Conservation (phyloP, 2,329 filamentous ascomycete species). For the Xylaria sp. region DNA sequence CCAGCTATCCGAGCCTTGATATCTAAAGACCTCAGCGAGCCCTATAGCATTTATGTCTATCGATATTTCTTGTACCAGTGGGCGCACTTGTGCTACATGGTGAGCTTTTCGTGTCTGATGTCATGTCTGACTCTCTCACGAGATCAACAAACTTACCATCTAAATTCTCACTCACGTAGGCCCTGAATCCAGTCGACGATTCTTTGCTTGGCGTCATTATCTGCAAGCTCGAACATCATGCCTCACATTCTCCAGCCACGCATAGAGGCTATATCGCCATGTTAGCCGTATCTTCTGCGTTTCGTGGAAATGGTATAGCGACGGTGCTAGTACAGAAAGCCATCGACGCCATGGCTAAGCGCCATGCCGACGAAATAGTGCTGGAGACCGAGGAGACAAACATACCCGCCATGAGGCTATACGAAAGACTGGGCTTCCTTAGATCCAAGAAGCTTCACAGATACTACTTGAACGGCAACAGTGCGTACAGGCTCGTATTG, state of each 20-base stretch:
- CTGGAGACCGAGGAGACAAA: conserved; percentile 97
- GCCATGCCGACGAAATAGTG: conserved; percentile 91
- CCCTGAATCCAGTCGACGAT: conserved; percentile 66
- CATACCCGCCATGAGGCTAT: conserved; percentile 86
- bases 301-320: conserved; percentile 86
- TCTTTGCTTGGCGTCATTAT: conserved; percentile 89
- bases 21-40: conserved; percentile 94
- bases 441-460: conserved; percentile 91
- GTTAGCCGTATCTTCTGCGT: conserved; percentile 86
- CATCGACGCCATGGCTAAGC: conserved; percentile 87
- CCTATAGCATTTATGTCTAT: conserved; percentile 99
- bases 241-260: conserved; percentile 77
- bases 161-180: conserved; percentile 53
- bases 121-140: neutral
- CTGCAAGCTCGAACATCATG: conserved; percentile 92
- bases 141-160: conserved; percentile 29
- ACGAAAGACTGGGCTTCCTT: conserved; percentile 91
- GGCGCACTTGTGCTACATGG: conserved; percentile 97
- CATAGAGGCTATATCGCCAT: conserved; percentile 97
- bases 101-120: conserved; percentile 51
- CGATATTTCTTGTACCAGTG: conserved; percentile 98
- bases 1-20: conserved; percentile 91
- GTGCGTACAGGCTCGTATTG: conserved; percentile 87
- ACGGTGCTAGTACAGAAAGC: conserved; percentile 89
- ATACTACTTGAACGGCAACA: conserved; percentile 97